Evolutionary conservation across 192 early-diverging fungal genomes (phyloP).

Genomic region (Gigaspora rosea): DNA sequence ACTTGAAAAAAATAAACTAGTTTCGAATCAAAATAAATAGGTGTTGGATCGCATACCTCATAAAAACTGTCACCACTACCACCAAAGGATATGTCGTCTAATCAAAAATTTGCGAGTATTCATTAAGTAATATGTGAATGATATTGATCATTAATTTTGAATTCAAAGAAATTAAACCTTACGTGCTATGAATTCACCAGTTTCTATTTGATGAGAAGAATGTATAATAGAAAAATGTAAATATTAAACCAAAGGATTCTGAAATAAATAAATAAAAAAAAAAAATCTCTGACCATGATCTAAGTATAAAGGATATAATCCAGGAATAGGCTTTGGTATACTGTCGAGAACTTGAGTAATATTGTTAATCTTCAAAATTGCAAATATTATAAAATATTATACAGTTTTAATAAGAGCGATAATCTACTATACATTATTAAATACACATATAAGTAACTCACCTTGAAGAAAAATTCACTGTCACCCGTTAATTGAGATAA

Average conservation of each 20-base stretch:
- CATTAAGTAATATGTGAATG: background rate
- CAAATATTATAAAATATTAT: slow-evolving; percentile 1
- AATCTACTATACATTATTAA: background rate
- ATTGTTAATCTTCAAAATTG: slow-evolving; percentile 48
- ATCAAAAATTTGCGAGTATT: slow-evolving; percentile 17
- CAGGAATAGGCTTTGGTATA: slow-evolving; percentile 44
- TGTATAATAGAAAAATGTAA: too few relatives aligned
- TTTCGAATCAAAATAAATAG: background rate
- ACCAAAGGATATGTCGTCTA: slow-evolving; percentile 46
- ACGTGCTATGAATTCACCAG: slow-evolving; percentile 25
- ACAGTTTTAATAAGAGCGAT: background rate
- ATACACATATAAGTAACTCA: slow-evolving; percentile 33
- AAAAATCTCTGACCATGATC: slow-evolving; percentile 29
- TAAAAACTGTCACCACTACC: slow-evolving; percentile 62
- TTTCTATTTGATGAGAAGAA: background rate
- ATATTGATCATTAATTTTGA: slow-evolving; percentile 1
- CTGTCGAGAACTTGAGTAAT: slow-evolving; percentile 57
- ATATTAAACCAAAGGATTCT: too few relatives aligned
- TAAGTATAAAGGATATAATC: slow-evolving; percentile 62
- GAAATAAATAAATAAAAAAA: too few relatives aligned
- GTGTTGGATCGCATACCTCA: slow-evolving; percentile 44
- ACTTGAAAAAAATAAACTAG: background rate
- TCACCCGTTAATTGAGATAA: slow-evolving; percentile 79
- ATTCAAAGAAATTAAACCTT: slow-evolving; percentile 32
- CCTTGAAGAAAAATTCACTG: slow-evolving; percentile 61